A percentile compares a stretch with the other conserved stretches of the same genome.
Conservation (phyloP, 306 rosid species). For the Lagenaria siceraria region DNA sequence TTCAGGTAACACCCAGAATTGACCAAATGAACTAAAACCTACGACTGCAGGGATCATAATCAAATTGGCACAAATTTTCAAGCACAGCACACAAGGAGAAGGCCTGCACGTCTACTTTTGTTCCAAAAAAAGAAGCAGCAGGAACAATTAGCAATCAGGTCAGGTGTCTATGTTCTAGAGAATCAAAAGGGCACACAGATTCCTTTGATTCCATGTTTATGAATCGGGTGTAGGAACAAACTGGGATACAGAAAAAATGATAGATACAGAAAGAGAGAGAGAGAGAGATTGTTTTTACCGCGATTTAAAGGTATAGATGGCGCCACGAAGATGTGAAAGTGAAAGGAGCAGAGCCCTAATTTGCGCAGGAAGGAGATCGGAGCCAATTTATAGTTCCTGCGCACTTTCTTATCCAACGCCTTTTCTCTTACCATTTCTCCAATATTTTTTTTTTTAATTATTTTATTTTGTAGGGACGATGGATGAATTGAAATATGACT, state of each 20-base stretch:
- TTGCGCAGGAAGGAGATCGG: neutral
- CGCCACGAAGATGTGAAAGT: neutral
- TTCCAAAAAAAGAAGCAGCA: neutral
- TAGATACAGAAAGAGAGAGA: neutral
- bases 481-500: too few relatives aligned
- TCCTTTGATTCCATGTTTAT: neutral
- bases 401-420: slow-evolving; percentile 11
- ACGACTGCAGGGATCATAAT: neutral
- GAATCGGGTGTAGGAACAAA: neutral
- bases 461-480: too few relatives aligned
- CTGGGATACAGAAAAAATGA: neutral
- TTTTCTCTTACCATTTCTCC: neutral
- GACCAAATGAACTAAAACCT: neutral
- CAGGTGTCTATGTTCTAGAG: neutral
- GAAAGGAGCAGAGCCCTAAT: slow-evolving; percentile 10
- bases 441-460: too few relatives aligned
- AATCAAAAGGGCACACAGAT: neutral
- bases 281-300: neutral
- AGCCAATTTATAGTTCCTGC: neutral
- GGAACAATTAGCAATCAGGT: neutral
- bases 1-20: neutral
- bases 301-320: neutral
- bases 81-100: neutral
- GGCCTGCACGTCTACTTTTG: neutral
- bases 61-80: neutral